Evolutionary conservation across 1,284 basidiomycete genomes (phyloP), one percentile per base, ranked within the genome.

Genomic region (Cryptococcus depauperatus): DNA sequence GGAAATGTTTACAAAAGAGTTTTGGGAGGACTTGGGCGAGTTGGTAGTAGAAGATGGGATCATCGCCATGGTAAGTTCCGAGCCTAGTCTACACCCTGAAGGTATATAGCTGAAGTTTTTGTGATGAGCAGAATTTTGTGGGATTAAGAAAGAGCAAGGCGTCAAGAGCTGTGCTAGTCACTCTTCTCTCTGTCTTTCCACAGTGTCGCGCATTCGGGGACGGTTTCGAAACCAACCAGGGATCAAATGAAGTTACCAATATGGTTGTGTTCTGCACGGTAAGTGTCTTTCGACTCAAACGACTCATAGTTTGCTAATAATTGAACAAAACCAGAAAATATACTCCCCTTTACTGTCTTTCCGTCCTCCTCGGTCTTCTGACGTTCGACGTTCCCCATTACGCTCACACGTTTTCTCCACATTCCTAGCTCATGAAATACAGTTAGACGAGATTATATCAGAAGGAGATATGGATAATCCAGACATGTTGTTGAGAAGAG

Each of bases 151-250:
- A 71, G 27, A 83, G 82, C 3, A 71, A 77, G 37, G 75, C 85
- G 0, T 78, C 83, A 0, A 76, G 75, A 43, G 76, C 83, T 21
- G 76, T 93, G 30, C 64, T 84, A 6, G 69, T 76, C 21, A 93
- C 90, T 0, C 66, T 95, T 3, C 68, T 68, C 73, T 52, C 75
- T 63, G 57, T 77, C 61, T 91, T 93, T 64, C 74, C 74, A 1
- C 76, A 79, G 55, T 95, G 90, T 62, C 79, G 87, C 18, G 81
- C 77, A 1, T 89, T 91, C 73, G 81, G 84, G 52, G 90, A 93
- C 65, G 70, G 74, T 9, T 62, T 79, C 13, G 56, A 56, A 29
- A 43, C 37, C 3, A 37, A 50, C 38, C 50, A 76, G 21, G 74
- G 79, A 32, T 64, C 74, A 22, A 67, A 75, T 2, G 79, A 81